Conservation (phyloP, 2,329 filamentous ascomycete genomes). For the Teratosphaeria viscida region DNA sequence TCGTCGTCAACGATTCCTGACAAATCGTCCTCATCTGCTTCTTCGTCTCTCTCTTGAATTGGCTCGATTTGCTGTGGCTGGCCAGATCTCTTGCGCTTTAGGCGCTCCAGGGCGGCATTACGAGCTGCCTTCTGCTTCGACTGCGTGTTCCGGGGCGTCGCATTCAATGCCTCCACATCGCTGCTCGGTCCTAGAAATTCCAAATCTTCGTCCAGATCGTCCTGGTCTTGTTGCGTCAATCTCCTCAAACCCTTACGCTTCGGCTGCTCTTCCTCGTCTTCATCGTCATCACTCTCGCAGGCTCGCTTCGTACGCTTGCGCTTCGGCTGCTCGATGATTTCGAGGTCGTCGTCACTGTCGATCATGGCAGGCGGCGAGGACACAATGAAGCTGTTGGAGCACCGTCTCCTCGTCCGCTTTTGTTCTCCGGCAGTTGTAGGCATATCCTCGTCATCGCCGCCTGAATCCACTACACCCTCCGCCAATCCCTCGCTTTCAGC, state of each 20-base stretch:
- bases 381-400: slow-evolving; percentile 16
- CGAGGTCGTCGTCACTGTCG: slow-evolving; percentile 23
- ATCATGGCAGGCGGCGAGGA: slow-evolving; percentile 12
- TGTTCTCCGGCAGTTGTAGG: slow-evolving; percentile 19
- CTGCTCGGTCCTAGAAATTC: slow-evolving; percentile 31
- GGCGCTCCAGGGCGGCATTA: slow-evolving; percentile 32
- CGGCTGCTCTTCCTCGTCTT: slow-evolving; percentile 9
- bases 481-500: slow-evolving; percentile 7
- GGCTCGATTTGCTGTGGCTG: slow-evolving; percentile 12
- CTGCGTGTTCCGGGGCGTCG: slow-evolving; percentile 17
- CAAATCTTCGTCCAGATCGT: slow-evolving; percentile 37
- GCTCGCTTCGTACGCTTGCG: slow-evolving; percentile 8
- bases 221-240: slow-evolving; percentile 24
- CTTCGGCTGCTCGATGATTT: slow-evolving; percentile 13
- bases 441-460: slow-evolving; percentile 17
- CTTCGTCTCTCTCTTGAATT: slow-evolving; percentile 11
- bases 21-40: slow-evolving; percentile 19
- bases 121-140: slow-evolving; percentile 26
- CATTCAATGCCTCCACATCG: slow-evolving; percentile 16
- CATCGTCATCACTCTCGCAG: slow-evolving; percentile 10
- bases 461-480: not conserved
- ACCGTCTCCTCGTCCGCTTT: slow-evolving; percentile 9
- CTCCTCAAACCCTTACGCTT: slow-evolving; percentile 4
- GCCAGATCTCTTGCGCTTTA: slow-evolving; percentile 33
- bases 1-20: slow-evolving; percentile 20